A percentile compares a stretch with the other conserved stretches of the same genome.
These are phyloP conservation scores for Ascochyta rabiei DNA, from an alignment of 2,329 filamentous ascomycete genomes.

Conservation along the genomic window DNA sequence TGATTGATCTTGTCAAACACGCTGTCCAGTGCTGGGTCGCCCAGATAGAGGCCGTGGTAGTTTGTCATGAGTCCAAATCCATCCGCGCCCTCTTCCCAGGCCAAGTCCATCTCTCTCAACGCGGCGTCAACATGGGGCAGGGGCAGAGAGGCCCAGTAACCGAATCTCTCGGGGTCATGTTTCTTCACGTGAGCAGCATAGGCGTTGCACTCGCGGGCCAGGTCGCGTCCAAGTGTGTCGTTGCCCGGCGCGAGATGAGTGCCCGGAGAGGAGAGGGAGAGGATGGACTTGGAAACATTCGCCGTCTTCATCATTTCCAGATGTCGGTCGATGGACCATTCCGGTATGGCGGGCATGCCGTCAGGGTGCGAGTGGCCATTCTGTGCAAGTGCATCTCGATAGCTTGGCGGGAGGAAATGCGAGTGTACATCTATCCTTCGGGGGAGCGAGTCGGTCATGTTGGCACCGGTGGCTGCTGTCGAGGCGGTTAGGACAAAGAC, in stretches of 20 bases:
- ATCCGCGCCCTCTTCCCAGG: conserved; percentile 54
- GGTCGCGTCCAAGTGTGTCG: conserved; percentile 39
- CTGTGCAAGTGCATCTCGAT: conserved; percentile 49
- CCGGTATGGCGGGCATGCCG: conserved; percentile 57
- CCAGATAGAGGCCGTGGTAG: conserved; percentile 59
- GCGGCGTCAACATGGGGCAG: conserved; percentile 57
- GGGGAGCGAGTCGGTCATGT: conserved; percentile 31
- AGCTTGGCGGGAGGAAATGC: conserved; percentile 54
- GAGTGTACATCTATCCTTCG: conserved; percentile 56
- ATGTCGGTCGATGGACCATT: conserved; percentile 56
- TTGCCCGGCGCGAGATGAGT: conserved; percentile 54
- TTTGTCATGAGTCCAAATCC: conserved; percentile 62
- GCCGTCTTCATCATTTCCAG: conserved; percentile 58
- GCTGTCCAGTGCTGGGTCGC: conserved; percentile 52
- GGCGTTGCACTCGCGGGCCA: conserved; percentile 52
- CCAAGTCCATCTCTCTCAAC: conserved; percentile 56
- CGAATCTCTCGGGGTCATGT: conserved; percentile 51
- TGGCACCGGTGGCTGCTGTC: neutral
- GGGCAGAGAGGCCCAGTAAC: conserved; percentile 61
- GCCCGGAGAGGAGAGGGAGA: conserved; percentile 62
- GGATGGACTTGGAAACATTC: conserved; percentile 59
- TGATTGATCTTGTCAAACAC: conserved; percentile 58
- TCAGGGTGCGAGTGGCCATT: conserved; percentile 54
- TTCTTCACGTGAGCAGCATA: conserved; percentile 51
- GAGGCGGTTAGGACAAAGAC: neutral